phyloP scores from a whole-genome alignment of 192 early-diverging fungal genomes.

The Dissophora globulifera region DNA sequence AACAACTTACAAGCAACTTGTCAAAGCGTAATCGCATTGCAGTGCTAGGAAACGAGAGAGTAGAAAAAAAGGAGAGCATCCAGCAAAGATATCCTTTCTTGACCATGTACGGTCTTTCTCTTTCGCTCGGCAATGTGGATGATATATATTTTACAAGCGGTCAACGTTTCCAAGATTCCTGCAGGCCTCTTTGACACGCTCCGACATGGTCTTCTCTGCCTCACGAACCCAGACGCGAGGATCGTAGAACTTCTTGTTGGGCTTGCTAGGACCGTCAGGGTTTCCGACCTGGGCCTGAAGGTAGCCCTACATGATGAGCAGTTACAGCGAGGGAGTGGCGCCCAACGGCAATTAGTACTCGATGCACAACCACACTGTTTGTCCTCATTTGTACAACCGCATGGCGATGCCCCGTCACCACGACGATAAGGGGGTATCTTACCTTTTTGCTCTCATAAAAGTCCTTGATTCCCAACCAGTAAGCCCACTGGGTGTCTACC shows the following conservation, averaged over 20 bases:
- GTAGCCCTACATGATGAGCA: no score
- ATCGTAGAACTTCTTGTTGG: slow-evolving; percentile 99
- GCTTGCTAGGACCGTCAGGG: slow-evolving; percentile 94
- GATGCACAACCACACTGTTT: no score
- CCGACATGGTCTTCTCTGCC: slow-evolving; percentile 88
- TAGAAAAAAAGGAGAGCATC: neutral
- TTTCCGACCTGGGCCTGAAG: slow-evolving; percentile 95
- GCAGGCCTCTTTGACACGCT: slow-evolving; percentile 85
- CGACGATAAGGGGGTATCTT: no score
- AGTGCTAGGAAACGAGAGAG: neutral
- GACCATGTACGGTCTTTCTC: no score
- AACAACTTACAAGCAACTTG: no score
- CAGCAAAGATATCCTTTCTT: no score
- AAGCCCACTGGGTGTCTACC: slow-evolving; percentile 94
- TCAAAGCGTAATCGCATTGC: no score
- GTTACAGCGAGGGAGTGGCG: no score
- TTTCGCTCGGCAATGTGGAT: no score
- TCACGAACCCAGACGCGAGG: slow-evolving; percentile 93
- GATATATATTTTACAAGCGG: slow-evolving; percentile 61
- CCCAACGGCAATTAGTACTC: no score
- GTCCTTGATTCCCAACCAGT: slow-evolving; percentile 87
- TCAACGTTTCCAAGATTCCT: slow-evolving; percentile 79
- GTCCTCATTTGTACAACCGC: no score
- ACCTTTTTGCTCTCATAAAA: slow-evolving; percentile 89
- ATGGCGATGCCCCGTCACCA: no score